Conservation (phyloP, 768 basidiomycete genomes). For the Lactifluus piperatus region DNA sequence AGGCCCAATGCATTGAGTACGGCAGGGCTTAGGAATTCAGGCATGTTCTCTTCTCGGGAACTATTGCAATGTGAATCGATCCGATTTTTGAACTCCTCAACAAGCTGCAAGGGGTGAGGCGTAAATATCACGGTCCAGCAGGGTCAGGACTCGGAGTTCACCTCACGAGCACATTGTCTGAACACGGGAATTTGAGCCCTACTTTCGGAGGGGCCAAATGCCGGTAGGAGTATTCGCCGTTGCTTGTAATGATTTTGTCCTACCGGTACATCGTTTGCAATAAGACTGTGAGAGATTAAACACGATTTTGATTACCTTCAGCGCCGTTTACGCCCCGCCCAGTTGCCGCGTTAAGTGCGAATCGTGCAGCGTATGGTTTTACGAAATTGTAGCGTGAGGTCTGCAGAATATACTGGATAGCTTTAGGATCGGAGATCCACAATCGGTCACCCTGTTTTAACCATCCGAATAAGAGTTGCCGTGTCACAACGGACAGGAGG, state of each 20-base stretch:
- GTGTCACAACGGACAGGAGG: no score
- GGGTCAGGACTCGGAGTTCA: background rate
- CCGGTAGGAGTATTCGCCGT: slow-evolving; percentile 7
- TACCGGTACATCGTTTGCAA: background rate
- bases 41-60: slow-evolving; percentile 7
- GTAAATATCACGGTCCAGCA: background rate
- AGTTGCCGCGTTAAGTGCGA: slow-evolving; percentile 12
- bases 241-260: slow-evolving; percentile 12
- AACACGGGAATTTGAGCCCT: slow-evolving; percentile 9
- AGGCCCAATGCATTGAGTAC: slow-evolving; percentile 13
- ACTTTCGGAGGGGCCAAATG: slow-evolving; percentile 7
- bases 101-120: background rate
- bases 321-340: slow-evolving; percentile 13
- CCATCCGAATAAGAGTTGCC: background rate
- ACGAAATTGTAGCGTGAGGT: slow-evolving; percentile 13
- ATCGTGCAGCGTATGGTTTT: slow-evolving; percentile 17
- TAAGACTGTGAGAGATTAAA: no score
- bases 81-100: background rate
- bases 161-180: slow-evolving; percentile 12
- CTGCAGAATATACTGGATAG: slow-evolving; percentile 16
- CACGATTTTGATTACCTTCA: background rate
- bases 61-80: background rate
- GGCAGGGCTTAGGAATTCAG: slow-evolving; percentile 5
- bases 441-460: slow-evolving; percentile 5
- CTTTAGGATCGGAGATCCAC: slow-evolving; percentile 15